Conservation (phyloP, 1,139 yeast genomes). For the Nakaseomyces uthaithaninus region DNA sequence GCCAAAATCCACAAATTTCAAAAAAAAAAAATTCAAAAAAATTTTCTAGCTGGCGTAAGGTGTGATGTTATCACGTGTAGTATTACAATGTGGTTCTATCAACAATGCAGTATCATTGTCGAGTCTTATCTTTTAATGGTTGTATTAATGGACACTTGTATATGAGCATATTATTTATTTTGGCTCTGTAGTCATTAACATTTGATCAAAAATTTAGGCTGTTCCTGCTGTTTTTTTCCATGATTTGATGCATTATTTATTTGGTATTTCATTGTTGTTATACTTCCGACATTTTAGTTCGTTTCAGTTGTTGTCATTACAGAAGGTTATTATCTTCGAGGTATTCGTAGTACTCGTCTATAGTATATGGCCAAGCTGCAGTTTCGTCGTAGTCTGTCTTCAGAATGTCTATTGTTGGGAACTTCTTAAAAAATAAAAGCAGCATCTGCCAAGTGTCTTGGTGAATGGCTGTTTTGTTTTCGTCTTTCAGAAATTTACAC, state of each 20-base stretch:
- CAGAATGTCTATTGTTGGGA: constrained; percentile 41
- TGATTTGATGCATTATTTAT: too few relatives aligned
- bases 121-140: too few relatives aligned
- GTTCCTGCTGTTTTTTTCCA: too few relatives aligned
- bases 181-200: too few relatives aligned
- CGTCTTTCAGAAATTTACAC: constrained; percentile 19
- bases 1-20: too few relatives aligned
- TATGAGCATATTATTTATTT: too few relatives aligned
- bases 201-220: too few relatives aligned
- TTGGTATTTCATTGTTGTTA: background rate
- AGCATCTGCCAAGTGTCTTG: constrained; percentile 85
- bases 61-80: background rate
- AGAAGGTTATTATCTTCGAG: constrained; percentile 19
- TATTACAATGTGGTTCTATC: too few relatives aligned
- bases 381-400: constrained; percentile 58
- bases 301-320: background rate
- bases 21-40: background rate
- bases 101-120: too few relatives aligned
- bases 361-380: constrained; percentile 87
- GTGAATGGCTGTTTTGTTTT: constrained; percentile 38
- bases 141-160: too few relatives aligned
- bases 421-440: constrained; percentile 52
- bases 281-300: background rate
- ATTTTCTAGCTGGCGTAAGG: background rate
- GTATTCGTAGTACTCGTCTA: constrained; percentile 75